These are phyloP conservation scores for Nemania serpens DNA, from an alignment of 2,329 filamentous ascomycete genomes.

Conservation along the genomic window DNA sequence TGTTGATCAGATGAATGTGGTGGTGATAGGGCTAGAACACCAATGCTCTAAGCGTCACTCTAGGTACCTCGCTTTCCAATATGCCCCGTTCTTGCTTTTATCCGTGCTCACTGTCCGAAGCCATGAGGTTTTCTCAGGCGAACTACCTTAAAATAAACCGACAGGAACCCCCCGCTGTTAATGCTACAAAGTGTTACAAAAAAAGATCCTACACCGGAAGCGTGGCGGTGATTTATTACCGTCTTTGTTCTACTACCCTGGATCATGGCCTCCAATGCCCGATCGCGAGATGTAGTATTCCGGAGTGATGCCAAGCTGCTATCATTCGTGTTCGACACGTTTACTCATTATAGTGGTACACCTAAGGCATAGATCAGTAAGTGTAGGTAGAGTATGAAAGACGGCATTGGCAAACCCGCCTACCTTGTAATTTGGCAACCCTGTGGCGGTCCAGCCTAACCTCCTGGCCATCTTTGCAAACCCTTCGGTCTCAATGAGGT, in stretches of 20 bases:
- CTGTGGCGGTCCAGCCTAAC: slow-evolving; percentile 81
- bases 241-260: not conserved
- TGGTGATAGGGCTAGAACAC: not conserved
- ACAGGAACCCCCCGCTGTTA: slow-evolving; percentile 11
- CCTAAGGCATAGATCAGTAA: slow-evolving; percentile 51
- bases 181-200: slow-evolving; percentile 28
- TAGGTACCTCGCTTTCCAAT: slow-evolving; percentile 26
- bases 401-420: slow-evolving; percentile 35
- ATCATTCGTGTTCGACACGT: slow-evolving; percentile 26
- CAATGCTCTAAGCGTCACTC: not conserved
- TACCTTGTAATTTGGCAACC: slow-evolving; percentile 97
- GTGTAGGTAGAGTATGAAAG: slow-evolving; percentile 6
- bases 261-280: slow-evolving; percentile 3
- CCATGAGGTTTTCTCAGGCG: not conserved
- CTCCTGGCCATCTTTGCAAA: slow-evolving; percentile 96
- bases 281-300: slow-evolving; percentile 24
- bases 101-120: slow-evolving; percentile 1
- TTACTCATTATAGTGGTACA: slow-evolving; percentile 90
- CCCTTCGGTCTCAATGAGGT: slow-evolving; percentile 96
- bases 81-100: slow-evolving; percentile 3
- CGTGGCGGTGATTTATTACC: slow-evolving; percentile 1
- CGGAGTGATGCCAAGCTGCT: slow-evolving; percentile 29
- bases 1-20: too few relatives aligned
- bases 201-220: slow-evolving; percentile 7
- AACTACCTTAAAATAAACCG: not conserved